Percentiles rank a stretch among this genome's conserved stretches.
Conservation (phyloP, 306 rosid genomes). For the Vigna angularis region DNA sequence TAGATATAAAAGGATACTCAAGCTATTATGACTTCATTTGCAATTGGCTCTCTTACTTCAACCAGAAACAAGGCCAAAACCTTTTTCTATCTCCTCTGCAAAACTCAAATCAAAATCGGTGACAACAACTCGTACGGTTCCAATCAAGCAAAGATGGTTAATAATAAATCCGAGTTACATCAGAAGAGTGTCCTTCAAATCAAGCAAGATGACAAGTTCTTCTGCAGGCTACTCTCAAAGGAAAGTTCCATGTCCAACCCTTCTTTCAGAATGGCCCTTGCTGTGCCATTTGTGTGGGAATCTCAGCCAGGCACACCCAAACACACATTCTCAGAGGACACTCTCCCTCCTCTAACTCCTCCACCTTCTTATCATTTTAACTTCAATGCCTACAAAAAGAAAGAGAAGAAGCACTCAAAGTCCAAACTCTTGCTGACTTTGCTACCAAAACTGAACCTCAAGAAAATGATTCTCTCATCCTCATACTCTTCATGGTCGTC, state of each 20-base stretch:
- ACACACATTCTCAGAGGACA: slow-evolving; percentile 50
- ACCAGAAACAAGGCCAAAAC: slow-evolving; percentile 14
- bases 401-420: slow-evolving; percentile 55
- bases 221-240: slow-evolving; percentile 67
- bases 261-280: slow-evolving; percentile 69
- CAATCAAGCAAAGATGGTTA: slow-evolving; percentile 49
- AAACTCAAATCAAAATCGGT: background rate
- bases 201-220: slow-evolving; percentile 68
- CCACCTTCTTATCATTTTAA: slow-evolving; percentile 72
- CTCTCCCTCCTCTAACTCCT: slow-evolving; percentile 82
- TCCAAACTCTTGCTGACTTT: slow-evolving; percentile 48
- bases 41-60: background rate
- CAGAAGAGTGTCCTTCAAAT: slow-evolving; percentile 60
- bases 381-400: slow-evolving; percentile 20
- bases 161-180: slow-evolving; percentile 49
- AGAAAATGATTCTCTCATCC: slow-evolving; percentile 39
- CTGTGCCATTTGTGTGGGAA: slow-evolving; percentile 85
- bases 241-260: slow-evolving; percentile 71
- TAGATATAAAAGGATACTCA: slow-evolving; percentile 34
- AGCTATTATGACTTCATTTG: slow-evolving; percentile 24
- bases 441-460: slow-evolving; percentile 51
- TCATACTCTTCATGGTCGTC: slow-evolving; percentile 37
- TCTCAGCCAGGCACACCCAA: slow-evolving; percentile 91
- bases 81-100: slow-evolving; percentile 16
- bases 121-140: background rate